Percentiles rank a stretch among this genome's conserved stretches.
phyloP scores from a whole-genome alignment of 306 rosid genomes.

The Prunus davidiana region DNA sequence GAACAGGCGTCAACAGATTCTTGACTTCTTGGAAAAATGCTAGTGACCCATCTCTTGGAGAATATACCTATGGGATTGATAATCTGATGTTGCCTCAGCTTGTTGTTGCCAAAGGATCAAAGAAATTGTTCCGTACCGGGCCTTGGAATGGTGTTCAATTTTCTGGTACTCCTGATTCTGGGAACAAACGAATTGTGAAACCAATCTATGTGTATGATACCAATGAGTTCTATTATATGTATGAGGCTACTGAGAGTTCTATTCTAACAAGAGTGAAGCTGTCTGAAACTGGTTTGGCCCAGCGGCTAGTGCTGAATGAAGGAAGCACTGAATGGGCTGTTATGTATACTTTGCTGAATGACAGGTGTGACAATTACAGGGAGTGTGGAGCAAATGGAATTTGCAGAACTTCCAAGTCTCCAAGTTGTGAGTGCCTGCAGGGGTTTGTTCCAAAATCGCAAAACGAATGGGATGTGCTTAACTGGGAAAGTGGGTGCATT shows the following conservation, averaged over 20 bases:
- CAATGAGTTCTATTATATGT: neutral
- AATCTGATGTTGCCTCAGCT: neutral
- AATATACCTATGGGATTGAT: neutral
- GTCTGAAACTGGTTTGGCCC: neutral
- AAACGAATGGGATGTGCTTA: slow-evolving; percentile 13
- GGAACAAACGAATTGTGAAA: neutral
- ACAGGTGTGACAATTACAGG: slow-evolving; percentile 28
- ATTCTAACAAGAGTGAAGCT: neutral
- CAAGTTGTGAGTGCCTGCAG: slow-evolving; percentile 28
- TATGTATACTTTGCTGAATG: slow-evolving; percentile 19
- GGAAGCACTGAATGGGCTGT: slow-evolving; percentile 3
- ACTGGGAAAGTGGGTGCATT: slow-evolving; percentile 30
- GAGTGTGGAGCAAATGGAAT: slow-evolving; percentile 37
- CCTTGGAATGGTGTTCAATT: slow-evolving; percentile 18
- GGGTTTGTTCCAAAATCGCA: slow-evolving; percentile 32
- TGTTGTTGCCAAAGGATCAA: neutral
- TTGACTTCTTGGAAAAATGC: slow-evolving; percentile 7
- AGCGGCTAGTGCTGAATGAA: neutral
- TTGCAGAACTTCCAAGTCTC: slow-evolving; percentile 15
- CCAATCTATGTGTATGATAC: neutral
- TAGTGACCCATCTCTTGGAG: neutral
- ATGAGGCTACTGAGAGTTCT: neutral
- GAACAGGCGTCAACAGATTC: neutral
- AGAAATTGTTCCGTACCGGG: neutral
- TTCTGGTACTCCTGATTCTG: neutral